Percentiles rank a stretch among this genome's conserved stretches.
Evolutionary conservation across 768 basidiomycete genomes (phyloP).

Genomic region (Amanita subjunquillea): DNA sequence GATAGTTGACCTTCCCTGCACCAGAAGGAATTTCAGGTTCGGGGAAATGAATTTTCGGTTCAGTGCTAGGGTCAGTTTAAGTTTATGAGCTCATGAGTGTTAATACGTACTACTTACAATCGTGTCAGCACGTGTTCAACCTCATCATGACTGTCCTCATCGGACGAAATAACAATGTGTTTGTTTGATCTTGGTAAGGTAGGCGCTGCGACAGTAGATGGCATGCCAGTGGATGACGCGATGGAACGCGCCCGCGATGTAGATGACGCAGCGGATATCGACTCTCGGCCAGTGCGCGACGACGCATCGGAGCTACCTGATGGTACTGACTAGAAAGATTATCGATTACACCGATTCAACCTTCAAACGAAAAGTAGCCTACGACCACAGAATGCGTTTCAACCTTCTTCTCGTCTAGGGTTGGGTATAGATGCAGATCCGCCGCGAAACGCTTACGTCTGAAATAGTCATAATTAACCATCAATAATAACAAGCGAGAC

Average conservation of each 20-base stretch:
- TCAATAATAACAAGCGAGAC: neutral
- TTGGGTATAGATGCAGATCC: slow-evolving; percentile 22
- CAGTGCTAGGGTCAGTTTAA: slow-evolving; percentile 7
- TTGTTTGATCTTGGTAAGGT: slow-evolving; percentile 6
- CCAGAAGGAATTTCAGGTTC: neutral
- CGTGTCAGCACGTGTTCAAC: slow-evolving; percentile 7
- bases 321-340: slow-evolving; percentile 15
- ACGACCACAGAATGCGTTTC: slow-evolving; percentile 18
- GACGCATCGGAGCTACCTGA: slow-evolving; percentile 13
- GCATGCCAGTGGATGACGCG: neutral
- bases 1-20: neutral
- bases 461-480: neutral
- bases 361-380: neutral
- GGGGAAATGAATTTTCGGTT: neutral
- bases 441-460: slow-evolving; percentile 23
- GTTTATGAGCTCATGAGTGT: neutral
- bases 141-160: slow-evolving; percentile 20
- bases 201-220: neutral
- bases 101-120: slow-evolving; percentile 3
- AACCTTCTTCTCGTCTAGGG: slow-evolving; percentile 16
- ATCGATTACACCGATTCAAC: too few relatives aligned
- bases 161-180: slow-evolving; percentile 25
- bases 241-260: neutral
- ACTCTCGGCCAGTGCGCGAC: slow-evolving; percentile 1
- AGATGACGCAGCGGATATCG: slow-evolving; percentile 6